Percentiles rank a stretch among this genome's conserved stretches.
These are phyloP conservation scores for Nicotiana undulata DNA, from an alignment of 257 asterid genomes.

Conservation along the genomic window DNA sequence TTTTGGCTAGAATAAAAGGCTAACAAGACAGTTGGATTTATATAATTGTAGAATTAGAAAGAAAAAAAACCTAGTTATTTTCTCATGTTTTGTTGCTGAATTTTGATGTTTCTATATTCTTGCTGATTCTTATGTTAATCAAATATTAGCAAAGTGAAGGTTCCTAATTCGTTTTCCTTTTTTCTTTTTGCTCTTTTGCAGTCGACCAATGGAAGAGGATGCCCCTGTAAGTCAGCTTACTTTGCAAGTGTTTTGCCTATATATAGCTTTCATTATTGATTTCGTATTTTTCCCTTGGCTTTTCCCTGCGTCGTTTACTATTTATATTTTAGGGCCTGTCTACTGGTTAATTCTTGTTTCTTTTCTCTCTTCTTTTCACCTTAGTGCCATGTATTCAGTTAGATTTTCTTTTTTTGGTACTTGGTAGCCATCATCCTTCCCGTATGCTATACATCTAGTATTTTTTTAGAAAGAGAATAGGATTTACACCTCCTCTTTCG, in stretches of 20 bases:
- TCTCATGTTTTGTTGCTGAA: neutral
- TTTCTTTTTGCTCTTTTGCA: slow-evolving; percentile 22
- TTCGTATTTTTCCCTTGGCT: neutral
- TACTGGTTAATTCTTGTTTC: neutral
- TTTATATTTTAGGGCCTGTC: neutral
- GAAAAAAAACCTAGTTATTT: neutral
- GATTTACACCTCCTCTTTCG: neutral
- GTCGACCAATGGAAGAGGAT: slow-evolving; percentile 76
- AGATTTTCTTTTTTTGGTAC: neutral
- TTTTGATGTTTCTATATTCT: neutral
- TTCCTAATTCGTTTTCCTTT: slow-evolving; percentile 17
- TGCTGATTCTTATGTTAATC: neutral
- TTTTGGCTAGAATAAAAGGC: neutral
- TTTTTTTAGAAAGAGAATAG: neutral
- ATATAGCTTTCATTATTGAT: neutral
- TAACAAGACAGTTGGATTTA: neutral
- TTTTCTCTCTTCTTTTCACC: neutral
- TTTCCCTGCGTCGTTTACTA: neutral
- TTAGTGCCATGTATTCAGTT: neutral
- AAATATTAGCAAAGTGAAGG: neutral
- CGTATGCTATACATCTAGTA: neutral
- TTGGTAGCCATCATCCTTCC: neutral
- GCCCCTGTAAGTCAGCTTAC: slow-evolving; percentile 44
- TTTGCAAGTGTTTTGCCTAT: neutral
- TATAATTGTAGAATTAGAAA: neutral